Percentiles rank a stretch among this genome's conserved stretches.
These are phyloP conservation scores for Cyamopsis tetragonoloba DNA, from an alignment of 306 rosid genomes.

Conservation along the genomic window DNA sequence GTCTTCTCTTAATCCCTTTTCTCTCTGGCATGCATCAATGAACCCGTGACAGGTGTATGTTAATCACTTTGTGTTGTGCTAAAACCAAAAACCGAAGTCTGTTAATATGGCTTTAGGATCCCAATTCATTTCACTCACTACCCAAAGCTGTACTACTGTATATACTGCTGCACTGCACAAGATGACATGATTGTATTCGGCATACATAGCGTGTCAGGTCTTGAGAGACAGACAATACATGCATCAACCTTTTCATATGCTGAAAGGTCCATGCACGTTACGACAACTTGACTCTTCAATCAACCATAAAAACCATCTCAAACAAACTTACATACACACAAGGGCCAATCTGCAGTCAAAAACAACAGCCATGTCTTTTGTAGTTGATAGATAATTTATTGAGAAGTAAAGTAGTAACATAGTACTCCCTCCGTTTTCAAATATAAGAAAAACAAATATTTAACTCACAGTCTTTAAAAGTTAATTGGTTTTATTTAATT, in stretches of 20 bases:
- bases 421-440: no score
- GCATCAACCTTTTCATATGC: slow-evolving; percentile 4
- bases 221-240: background rate
- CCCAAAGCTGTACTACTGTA: no score
- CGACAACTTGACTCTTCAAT: slow-evolving; percentile 16
- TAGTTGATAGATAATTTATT: no score
- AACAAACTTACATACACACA: no score
- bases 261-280: slow-evolving; percentile 51
- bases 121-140: slow-evolving; percentile 27
- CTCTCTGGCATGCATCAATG: slow-evolving; percentile 46
- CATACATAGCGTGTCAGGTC: no score
- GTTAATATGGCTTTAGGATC: slow-evolving; percentile 17
- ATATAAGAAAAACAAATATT: no score
- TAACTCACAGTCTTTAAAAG: no score
- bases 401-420: no score
- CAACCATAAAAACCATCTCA: background rate
- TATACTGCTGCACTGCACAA: no score
- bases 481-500: no score
- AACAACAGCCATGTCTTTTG: background rate
- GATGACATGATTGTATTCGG: no score
- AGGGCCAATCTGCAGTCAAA: background rate
- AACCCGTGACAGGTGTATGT: slow-evolving; percentile 55
- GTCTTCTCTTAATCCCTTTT: slow-evolving; percentile 50
- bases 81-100: background rate
- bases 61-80: background rate